Base-by-base conservation (phyloP, 208 protist genomes). In the Crithidia acanthocephali region DNA sequence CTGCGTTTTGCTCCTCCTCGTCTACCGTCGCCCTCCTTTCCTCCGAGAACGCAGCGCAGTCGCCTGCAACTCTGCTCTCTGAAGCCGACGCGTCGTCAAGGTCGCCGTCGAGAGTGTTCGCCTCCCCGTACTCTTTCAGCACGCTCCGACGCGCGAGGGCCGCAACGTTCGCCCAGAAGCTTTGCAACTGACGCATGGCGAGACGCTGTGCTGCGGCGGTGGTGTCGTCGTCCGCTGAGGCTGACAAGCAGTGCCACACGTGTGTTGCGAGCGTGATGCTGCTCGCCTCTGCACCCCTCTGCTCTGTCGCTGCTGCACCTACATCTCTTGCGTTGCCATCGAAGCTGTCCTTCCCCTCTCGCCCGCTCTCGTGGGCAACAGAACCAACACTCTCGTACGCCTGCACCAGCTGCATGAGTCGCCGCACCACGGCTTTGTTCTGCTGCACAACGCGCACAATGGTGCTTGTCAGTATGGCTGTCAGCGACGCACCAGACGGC, bases 381-480 rank as follows among this genome's bases (percentile, higher is more conserved):
- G 35, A 10, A 18, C 48, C 18, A 16, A 40, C 27, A n/a, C 13
- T 53, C 20, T 53, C 30, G 30, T 74, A 73, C 45, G 70, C 64
- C 33, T 76, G 45, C 40, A 81, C 57, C 3, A 76, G 70, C 8
- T 48, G 48, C 33, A 75, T 48, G 2, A 81, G 62, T 11, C 70
- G 69, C 16, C 71, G 76, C 50, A 81, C 71, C n/a, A 74, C 71
- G 0, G 53, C 25, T 30, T 74, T 65, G 61, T 71, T 72, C 42
- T 71, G 63, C 65, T 75, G 76, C 61, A 81, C 66, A 2, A 56
- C 42, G 10, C 51, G 61, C 47, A 74, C 64, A n/a, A 81, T 53
- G 20, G 65, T 71, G 27, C 30, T 20, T 0, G 35, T 67, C 10
- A 71, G 13, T 1, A 58, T 0, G 16, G 37, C 47, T 22, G 50